A percentile compares a stretch with the other conserved stretches of the same genome.
Conservation (phyloP, 148 eudicot species). For the Beta vulgaris region DNA sequence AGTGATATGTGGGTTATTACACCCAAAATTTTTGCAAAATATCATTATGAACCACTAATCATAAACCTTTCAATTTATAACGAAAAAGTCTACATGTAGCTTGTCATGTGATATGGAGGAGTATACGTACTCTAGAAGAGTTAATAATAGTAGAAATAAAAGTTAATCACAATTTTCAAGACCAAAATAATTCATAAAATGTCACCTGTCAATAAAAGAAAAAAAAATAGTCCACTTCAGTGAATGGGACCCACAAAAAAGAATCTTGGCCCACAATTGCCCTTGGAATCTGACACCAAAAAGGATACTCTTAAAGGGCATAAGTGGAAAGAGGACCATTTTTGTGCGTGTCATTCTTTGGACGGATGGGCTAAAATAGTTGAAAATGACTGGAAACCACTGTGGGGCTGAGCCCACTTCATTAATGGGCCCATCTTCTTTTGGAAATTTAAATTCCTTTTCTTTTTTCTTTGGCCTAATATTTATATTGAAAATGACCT, state of each 20-base stretch:
- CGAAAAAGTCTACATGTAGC: too few relatives aligned
- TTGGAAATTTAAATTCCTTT: not conserved
- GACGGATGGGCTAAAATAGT: conserved; percentile 26
- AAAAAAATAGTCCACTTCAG: conserved; percentile 35
- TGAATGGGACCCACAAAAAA: conserved; percentile 37
- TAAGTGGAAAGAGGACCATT: not conserved
- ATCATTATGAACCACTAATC: too few relatives aligned
- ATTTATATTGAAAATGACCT: conserved; percentile 12
- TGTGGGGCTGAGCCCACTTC: conserved; percentile 28
- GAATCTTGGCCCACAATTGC: conserved; percentile 35
- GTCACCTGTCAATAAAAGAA: conserved; percentile 35
- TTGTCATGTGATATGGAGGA: too few relatives aligned
- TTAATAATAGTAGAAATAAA: not conserved
- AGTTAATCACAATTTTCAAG: conserved; percentile 3
- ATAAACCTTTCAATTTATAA: too few relatives aligned
- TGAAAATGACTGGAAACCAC: conserved; percentile 29
- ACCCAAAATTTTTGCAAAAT: too few relatives aligned
- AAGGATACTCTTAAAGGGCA: conserved; percentile 21
- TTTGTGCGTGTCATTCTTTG: conserved; percentile 25
- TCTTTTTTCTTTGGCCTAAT: not conserved
- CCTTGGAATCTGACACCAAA: conserved; percentile 36
- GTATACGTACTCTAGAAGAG: too few relatives aligned
- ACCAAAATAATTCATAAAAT: conserved; percentile 5
- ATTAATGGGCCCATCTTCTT: conserved; percentile 21
- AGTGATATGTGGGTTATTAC: too few relatives aligned